phyloP scores from a whole-genome alignment of 2,329 filamentous ascomycete species.

The Cercospora janseana region DNA sequence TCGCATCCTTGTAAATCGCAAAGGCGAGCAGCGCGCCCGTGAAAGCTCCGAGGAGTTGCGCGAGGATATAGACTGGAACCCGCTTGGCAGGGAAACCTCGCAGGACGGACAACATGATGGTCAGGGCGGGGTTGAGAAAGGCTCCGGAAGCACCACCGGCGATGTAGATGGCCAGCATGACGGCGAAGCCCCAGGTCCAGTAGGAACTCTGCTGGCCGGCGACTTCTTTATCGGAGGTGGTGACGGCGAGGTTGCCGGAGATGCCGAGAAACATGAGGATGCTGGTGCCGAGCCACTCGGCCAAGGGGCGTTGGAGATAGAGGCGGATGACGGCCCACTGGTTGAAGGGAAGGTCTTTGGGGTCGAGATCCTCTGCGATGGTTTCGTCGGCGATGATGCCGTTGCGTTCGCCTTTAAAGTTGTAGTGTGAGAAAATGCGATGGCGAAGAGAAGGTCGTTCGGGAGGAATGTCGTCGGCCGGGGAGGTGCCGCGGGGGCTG shows the following conservation, averaged over 20 bases:
- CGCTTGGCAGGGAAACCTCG: constrained; percentile 55
- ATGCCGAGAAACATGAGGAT: constrained; percentile 29
- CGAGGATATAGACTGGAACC: constrained; percentile 51
- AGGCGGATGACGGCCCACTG: constrained; percentile 57
- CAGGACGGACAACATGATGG: constrained; percentile 45
- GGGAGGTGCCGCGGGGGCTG: no score
- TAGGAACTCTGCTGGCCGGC: constrained; percentile 29
- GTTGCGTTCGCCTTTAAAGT: constrained; percentile 9
- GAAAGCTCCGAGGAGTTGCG: constrained; percentile 56
- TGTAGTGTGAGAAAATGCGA: constrained; percentile 11
- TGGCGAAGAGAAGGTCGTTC: constrained; percentile 7
- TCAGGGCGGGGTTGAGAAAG: constrained; percentile 50
- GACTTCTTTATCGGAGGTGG: constrained; percentile 41
- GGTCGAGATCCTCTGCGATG: constrained; percentile 9
- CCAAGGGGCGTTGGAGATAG: constrained; percentile 58
- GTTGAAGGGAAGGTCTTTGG: constrained; percentile 28
- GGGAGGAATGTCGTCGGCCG: background rate
- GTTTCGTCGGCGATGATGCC: constrained; percentile 18
- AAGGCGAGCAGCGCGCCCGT: constrained; percentile 50
- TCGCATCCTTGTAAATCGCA: constrained; percentile 43
- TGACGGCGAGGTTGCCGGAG: constrained; percentile 36
- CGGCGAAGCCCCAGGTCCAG: constrained; percentile 54
- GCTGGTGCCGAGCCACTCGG: constrained; percentile 57
- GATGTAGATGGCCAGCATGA: constrained; percentile 48
- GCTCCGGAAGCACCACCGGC: constrained; percentile 49